Percentiles rank a stretch among this genome's conserved stretches.
These are phyloP conservation scores for Nemania abortiva DNA, from an alignment of 2,329 filamentous ascomycete genomes.

Conservation along the genomic window DNA sequence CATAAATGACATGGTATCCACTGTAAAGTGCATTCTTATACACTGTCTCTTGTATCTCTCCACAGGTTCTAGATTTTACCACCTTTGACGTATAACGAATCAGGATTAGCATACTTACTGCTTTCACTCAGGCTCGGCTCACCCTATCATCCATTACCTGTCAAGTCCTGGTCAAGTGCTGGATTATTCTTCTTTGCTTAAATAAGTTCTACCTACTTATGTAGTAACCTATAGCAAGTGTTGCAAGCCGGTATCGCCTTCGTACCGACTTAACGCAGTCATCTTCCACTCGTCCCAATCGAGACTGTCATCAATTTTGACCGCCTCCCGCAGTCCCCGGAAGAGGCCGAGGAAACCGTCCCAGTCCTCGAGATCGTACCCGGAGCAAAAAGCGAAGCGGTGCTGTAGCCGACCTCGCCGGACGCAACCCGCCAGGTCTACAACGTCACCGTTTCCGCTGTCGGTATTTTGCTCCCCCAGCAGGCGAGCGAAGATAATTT, in stretches of 20 bases:
- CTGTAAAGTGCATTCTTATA: too few relatives aligned
- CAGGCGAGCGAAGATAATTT: slow-evolving; percentile 52
- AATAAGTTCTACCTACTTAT: too few relatives aligned
- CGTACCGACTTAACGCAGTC: slow-evolving; percentile 53
- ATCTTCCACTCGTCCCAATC: slow-evolving; percentile 56
- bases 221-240: too few relatives aligned
- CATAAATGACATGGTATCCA: too few relatives aligned
- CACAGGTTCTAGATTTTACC: neutral
- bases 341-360: slow-evolving; percentile 58
- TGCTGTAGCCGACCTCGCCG: slow-evolving; percentile 55
- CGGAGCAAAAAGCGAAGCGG: slow-evolving; percentile 57
- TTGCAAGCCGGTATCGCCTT: slow-evolving; percentile 37
- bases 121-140: too few relatives aligned
- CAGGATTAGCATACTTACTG: too few relatives aligned
- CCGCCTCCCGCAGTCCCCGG: slow-evolving; percentile 53
- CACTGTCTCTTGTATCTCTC: too few relatives aligned
- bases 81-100: too few relatives aligned
- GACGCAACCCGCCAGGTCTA: slow-evolving; percentile 54
- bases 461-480: slow-evolving; percentile 52
- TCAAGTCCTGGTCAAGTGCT: too few relatives aligned
- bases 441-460: neutral
- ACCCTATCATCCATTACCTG: too few relatives aligned
- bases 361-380: slow-evolving; percentile 58
- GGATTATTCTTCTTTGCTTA: too few relatives aligned
- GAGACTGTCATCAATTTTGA: slow-evolving; percentile 51